Percentiles rank a stretch among this genome's conserved stretches.
Evolutionary conservation across 768 basidiomycete species (phyloP).

Genomic region (Mycena venus): DNA sequence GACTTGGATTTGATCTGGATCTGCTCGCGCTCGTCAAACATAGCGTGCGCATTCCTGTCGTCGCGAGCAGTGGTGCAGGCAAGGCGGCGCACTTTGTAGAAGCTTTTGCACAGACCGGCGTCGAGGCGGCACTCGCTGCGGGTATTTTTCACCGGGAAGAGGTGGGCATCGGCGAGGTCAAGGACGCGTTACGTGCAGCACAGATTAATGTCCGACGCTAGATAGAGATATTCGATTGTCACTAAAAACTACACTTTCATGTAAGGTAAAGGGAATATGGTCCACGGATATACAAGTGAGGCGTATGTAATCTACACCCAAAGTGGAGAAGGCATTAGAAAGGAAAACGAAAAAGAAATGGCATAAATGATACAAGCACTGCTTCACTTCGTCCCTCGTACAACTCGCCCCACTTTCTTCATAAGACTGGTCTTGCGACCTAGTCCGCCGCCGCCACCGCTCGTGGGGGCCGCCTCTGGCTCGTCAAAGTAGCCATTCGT

Average conservation of each 20-base stretch:
- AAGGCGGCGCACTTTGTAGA: constrained; percentile 85
- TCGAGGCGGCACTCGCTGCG: constrained; percentile 94
- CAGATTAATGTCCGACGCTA: constrained; percentile 63
- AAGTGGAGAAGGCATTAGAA: constrained; percentile 36
- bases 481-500: constrained; percentile 66
- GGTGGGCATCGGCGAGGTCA: constrained; percentile 88
- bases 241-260: constrained; percentile 49
- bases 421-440: constrained; percentile 84
- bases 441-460: constrained; percentile 60
- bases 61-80: constrained; percentile 96
- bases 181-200: constrained; percentile 62
- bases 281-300: constrained; percentile 38
- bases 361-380: constrained; percentile 26
- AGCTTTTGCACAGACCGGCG: constrained; percentile 83
- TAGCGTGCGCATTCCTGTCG: constrained; percentile 89
- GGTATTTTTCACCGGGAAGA: constrained; percentile 96
- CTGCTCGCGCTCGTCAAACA: constrained; percentile 82
- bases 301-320: constrained; percentile 28
- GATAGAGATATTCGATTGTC: constrained; percentile 27
- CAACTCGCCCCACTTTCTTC: constrained; percentile 83
- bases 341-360: constrained; percentile 23
- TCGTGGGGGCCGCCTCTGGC: constrained; percentile 36
- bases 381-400: constrained; percentile 65
- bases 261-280: constrained; percentile 31
- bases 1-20: constrained; percentile 91